Evolutionary conservation across 2,329 filamentous ascomycete genomes (phyloP).

Genomic region (Biscogniauxia sp.): DNA sequence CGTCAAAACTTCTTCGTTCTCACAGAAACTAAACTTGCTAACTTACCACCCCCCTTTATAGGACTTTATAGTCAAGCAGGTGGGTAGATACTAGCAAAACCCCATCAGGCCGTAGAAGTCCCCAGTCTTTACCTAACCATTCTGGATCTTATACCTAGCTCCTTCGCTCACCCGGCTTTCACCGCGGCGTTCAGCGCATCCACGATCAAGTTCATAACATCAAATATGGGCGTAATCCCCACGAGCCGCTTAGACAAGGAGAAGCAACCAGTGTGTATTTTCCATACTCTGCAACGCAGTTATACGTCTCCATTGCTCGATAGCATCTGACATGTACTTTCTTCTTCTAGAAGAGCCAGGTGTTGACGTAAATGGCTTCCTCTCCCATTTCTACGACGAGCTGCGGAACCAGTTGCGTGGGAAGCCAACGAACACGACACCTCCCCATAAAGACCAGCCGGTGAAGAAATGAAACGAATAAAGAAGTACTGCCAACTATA

Average conservation of each 20-base stretch:
- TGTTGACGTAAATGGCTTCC: slow-evolving; percentile 3
- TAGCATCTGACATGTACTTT: background rate
- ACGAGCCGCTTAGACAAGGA: slow-evolving; percentile 3
- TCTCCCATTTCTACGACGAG: background rate
- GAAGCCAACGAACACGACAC: background rate
- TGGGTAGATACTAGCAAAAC: background rate
- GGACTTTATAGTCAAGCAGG: background rate
- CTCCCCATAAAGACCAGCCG: background rate
- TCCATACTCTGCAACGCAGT: background rate
- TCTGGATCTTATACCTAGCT: background rate
- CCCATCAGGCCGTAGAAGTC: background rate
- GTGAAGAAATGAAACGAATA: slow-evolving; percentile 21
- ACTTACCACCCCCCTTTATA: background rate
- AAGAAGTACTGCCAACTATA: slow-evolving; percentile 10
- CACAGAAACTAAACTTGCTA: background rate
- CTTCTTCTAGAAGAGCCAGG: background rate
- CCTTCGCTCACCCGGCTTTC: slow-evolving; percentile 3
- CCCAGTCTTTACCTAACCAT: background rate
- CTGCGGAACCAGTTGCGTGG: background rate
- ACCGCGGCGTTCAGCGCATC: slow-evolving; percentile 3
- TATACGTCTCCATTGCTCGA: background rate
- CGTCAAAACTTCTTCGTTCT: background rate
- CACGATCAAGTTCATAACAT: background rate
- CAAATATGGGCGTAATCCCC: slow-evolving; percentile 1
- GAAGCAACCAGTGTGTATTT: slow-evolving; percentile 3